Conservation (phyloP, 225 moss, liverwort and hornwort species). For the Pleurozium schreberi region DNA sequence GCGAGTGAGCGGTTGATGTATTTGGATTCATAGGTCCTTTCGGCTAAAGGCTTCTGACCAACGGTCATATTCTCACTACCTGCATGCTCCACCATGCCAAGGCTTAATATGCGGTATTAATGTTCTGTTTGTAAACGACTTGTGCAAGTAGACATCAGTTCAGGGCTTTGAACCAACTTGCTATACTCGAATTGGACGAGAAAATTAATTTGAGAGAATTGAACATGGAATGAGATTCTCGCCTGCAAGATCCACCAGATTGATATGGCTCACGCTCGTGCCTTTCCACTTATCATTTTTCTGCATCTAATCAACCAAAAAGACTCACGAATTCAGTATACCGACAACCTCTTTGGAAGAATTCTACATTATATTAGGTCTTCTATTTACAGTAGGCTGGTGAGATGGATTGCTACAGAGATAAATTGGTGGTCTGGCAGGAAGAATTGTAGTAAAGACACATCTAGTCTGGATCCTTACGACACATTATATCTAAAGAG, state of each 20-base stretch:
- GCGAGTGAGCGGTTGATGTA: constrained; percentile 67
- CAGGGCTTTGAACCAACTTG: neutral
- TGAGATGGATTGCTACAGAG: neutral
- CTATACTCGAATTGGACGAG: neutral
- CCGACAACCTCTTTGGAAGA: neutral
- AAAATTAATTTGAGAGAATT: neutral
- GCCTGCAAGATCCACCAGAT: constrained; percentile 76
- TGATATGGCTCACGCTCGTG: constrained; percentile 44
- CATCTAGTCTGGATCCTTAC: neutral
- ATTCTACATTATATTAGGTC: neutral
- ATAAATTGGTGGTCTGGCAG: neutral
- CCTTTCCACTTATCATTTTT: neutral
- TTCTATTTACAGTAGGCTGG: neutral
- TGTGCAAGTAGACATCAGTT: neutral
- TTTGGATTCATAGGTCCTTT: constrained; percentile 65
- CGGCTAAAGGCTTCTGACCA: constrained; percentile 33
- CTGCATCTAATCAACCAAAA: constrained; percentile 19
- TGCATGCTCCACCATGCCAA: constrained; percentile 13
- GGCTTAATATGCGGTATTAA: neutral
- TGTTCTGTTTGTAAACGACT: neutral
- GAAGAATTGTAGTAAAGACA: neutral
- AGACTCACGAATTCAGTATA: neutral
- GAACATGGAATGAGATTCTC: neutral
- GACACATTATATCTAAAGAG: neutral
- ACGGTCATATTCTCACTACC: constrained; percentile 60